Percentiles rank a stretch among this genome's conserved stretches.
These are phyloP conservation scores for Myrmaecium sp. DNA, from an alignment of 2,329 filamentous ascomycete genomes.

Conservation along the genomic window DNA sequence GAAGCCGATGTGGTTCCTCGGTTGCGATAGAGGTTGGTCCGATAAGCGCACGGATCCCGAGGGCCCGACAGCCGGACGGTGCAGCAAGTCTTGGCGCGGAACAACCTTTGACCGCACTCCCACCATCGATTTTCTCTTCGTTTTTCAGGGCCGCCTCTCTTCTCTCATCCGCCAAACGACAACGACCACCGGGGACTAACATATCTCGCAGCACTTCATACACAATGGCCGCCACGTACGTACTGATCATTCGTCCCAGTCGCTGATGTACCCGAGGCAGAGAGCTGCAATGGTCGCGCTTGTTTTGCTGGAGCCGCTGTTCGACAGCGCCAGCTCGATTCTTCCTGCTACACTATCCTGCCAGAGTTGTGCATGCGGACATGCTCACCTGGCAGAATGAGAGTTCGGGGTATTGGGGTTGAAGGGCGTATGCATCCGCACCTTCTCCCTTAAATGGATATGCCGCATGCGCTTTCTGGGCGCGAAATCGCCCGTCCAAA, in stretches of 20 bases:
- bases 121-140: too few relatives aligned
- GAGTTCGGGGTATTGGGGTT: conserved; percentile 60
- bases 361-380: conserved; percentile 28
- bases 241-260: conserved; percentile 23
- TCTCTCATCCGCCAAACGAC: too few relatives aligned
- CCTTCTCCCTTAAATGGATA: conserved; percentile 63
- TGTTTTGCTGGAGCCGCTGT: conserved; percentile 55
- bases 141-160: too few relatives aligned
- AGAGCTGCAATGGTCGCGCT: conserved; percentile 45
- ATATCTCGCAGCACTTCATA: too few relatives aligned
- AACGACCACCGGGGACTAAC: too few relatives aligned
- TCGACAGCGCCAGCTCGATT: conserved; percentile 59
- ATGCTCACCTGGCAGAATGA: conserved; percentile 43
- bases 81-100: too few relatives aligned
- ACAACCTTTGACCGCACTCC: too few relatives aligned
- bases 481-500: conserved; percentile 18
- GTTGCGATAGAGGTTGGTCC: too few relatives aligned
- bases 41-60: too few relatives aligned
- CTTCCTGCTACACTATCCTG: conserved; percentile 48
- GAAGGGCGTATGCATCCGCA: too few relatives aligned
- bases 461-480: conserved; percentile 36
- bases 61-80: too few relatives aligned
- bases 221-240: conserved; percentile 35
- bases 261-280: conserved; percentile 1
- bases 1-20: too few relatives aligned